Base-by-base conservation (phyloP, 1,284 basidiomycete species). In the Leccinum pachyderme region DNA sequence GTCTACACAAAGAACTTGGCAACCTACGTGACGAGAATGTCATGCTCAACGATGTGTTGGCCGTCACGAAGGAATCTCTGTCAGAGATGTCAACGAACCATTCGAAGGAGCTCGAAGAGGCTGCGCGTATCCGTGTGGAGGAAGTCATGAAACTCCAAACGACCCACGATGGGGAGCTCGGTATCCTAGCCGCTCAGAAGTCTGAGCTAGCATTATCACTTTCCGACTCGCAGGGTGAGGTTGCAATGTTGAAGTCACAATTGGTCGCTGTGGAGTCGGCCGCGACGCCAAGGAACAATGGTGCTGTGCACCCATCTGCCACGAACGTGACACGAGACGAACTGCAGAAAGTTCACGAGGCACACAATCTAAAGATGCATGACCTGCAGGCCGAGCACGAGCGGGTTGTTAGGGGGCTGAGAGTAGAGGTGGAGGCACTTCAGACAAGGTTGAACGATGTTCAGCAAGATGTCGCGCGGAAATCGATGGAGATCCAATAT, bases 321-420 rank as follows among this genome's bases (percentile, higher is more conserved):
- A 74, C 81, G 39, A 78, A 75, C 9, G 81, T 89, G 9, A 81
- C 87, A 35, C 84, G 83, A 63, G 88, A 91, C 59, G 88, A 91
- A 55, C 72, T 92, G 46, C 82, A 84, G 67, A 81, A 78, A 63
- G 71, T 87, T 68, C 87, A 91, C 61, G 87, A 90, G 67, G 90
- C 89, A 6, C 90, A 91, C 69, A 92, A 89, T 65, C 76, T 87
- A 59, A 92, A 88, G 74, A 74, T 94, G 63, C 77, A 87, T 59
- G 90, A 93, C 69, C 66, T 93, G 56, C 78, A 89, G 65, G 83
- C 86, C 31, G 81, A 82, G 46, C 84, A 93, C 63, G 84, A 86
- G 49, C 85, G 83, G 63, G 74, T 76, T 33, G 72, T 86, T 51
- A 81, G 81, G 63, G 76, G 67, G 22, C 54, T 90, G 47, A 79